phyloP scores from a whole-genome alignment of 2,329 filamentous ascomycete species.

The Fusarium abutilonis region DNA sequence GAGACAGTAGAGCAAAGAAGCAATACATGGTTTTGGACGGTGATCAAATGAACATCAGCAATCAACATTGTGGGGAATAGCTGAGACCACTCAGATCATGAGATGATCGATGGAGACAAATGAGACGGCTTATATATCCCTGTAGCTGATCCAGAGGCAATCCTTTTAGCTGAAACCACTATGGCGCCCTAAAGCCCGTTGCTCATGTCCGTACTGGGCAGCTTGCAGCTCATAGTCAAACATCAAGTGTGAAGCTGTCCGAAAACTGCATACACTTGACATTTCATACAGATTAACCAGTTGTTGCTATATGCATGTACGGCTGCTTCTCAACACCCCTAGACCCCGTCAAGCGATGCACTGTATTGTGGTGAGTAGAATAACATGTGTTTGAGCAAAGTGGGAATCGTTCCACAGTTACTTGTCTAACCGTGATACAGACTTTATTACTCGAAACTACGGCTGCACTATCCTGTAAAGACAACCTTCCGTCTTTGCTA shows the following conservation, averaged over 20 bases:
- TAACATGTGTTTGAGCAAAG: neutral
- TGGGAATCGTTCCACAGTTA: neutral
- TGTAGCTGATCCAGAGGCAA: neutral
- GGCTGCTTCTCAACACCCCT: conserved; percentile 4
- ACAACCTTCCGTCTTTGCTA: neutral
- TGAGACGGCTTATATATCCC: conserved; percentile 1
- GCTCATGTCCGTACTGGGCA: neutral
- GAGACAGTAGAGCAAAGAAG: neutral
- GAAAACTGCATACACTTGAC: neutral
- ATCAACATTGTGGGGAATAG: conserved; percentile 1
- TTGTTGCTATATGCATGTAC: neutral
- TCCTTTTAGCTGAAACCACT: neutral
- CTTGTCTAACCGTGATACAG: neutral
- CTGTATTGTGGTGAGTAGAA: conserved; percentile 1
- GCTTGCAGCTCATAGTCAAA: neutral
- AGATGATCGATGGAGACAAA: neutral
- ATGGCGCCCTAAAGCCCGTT: neutral
- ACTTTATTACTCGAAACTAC: neutral
- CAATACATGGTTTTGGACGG: neutral
- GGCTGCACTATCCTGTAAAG: neutral
- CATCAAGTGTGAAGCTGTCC: neutral
- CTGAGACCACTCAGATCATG: neutral
- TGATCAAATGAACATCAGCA: neutral
- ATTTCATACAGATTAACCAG: neutral
- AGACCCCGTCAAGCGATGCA: conserved; percentile 3